Base-by-base conservation (phyloP, 2,329 filamentous ascomycete species). In the Cercospora sp. region DNA sequence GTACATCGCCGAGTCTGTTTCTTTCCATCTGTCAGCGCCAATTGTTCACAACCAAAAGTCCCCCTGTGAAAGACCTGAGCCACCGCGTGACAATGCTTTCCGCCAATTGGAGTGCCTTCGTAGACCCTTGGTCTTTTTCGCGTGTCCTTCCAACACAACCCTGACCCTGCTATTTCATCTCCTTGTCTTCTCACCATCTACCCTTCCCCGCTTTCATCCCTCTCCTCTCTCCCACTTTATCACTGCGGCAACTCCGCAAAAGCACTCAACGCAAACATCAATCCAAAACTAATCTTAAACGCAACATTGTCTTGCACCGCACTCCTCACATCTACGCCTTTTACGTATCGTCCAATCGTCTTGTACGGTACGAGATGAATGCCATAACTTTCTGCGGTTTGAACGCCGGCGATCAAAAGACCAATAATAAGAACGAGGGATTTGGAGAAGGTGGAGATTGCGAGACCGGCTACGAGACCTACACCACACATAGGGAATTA, bases 211-310 rank as follows among this genome's bases (percentile, higher is more conserved):
- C 18, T 21, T 21, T 21, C 18, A 21, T 21, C 18, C 18, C 18
- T 21, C 18, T 21, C 18, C 18, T 21, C 18, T 21, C 18, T 21
- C 18, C 18, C 18, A 21, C 18, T 21, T 21, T 21, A 21, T 67
- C 59, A 68, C 57, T 65, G 53, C 37, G 66, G 67, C 66, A 90
- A 84, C 61, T 82, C 79, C 74, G 84, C 84, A 83, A 91, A 90
- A 2, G 86, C 88, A 60, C 90, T 90, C 75, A 93, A 80, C 28
- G 89, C 86, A 80, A 93, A 93, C 30, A 91, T 90, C 51, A 87
- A 75, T n/a, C 88, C 87, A 77, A 94, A 93, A 3, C 89, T 88
- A 24, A 89, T 77, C 76, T 90, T 90, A 77, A 91, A 90, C 18
- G 86, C 86, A 2, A 87, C 85, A 72, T 88, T 86, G 69, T 85